These are phyloP conservation scores for Arachis monticola DNA, from an alignment of 331 rosid genomes.

Conservation along the genomic window DNA sequence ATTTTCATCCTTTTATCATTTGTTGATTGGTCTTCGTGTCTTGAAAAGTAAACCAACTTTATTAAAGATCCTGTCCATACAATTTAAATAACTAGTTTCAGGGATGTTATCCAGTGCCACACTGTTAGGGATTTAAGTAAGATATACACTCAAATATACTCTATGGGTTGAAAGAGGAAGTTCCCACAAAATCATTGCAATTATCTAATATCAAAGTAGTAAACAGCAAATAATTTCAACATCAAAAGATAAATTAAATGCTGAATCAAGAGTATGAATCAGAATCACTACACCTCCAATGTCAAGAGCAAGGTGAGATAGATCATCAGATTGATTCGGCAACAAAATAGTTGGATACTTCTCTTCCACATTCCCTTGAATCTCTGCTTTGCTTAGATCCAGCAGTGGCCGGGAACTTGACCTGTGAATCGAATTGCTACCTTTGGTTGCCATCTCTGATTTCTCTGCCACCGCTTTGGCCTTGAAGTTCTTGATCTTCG, in stretches of 20 bases:
- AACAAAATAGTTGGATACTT: slow-evolving; percentile 78
- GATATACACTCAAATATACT: slow-evolving; percentile 1
- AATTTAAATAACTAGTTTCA: slow-evolving; percentile 23
- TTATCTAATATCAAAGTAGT: neutral
- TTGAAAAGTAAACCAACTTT: slow-evolving; percentile 90
- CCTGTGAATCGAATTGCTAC: slow-evolving; percentile 69
- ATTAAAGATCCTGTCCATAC: slow-evolving; percentile 76
- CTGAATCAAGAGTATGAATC: neutral
- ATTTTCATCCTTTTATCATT: slow-evolving; percentile 69
- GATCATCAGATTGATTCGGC: slow-evolving; percentile 89
- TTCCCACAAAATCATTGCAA: neutral
- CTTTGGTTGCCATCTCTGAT: slow-evolving; percentile 50
- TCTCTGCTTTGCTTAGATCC: slow-evolving; percentile 89
- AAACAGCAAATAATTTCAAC: neutral
- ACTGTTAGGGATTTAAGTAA: neutral
- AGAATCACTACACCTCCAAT: slow-evolving; percentile 66
- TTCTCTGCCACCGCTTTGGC: neutral
- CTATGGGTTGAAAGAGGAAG: neutral
- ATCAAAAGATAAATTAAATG: neutral
- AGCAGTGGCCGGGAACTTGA: slow-evolving; percentile 84
- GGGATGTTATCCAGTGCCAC: neutral
- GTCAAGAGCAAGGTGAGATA: slow-evolving; percentile 85
- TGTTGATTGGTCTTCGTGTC: slow-evolving; percentile 65
- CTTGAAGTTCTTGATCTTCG: neutral
- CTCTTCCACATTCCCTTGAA: slow-evolving; percentile 74